Evolutionary conservation across 2,329 filamentous ascomycete genomes (phyloP).

Genomic region (Aaosphaeria arxii): DNA sequence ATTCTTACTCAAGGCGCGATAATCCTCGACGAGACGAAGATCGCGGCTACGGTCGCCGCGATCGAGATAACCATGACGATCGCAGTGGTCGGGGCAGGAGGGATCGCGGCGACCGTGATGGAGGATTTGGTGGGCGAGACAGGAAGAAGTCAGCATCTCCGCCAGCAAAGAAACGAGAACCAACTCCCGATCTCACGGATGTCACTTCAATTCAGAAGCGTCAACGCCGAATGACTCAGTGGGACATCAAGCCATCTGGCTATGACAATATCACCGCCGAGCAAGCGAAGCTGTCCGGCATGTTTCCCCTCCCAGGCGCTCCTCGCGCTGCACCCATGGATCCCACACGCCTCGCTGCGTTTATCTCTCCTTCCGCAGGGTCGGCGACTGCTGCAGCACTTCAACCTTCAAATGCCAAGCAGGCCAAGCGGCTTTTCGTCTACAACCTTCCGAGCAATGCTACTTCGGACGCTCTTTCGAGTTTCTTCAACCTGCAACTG

Average conservation of each 20-base stretch:
- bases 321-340: slow-evolving; percentile 95
- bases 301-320: slow-evolving; percentile 96
- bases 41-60: slow-evolving; percentile 29
- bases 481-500: slow-evolving; percentile 94
- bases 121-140: slow-evolving; percentile 41
- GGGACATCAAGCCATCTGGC: slow-evolving; percentile 98
- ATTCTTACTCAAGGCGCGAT: slow-evolving; percentile 44
- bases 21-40: slow-evolving; percentile 33
- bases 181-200: slow-evolving; percentile 90
- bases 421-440: slow-evolving; percentile 87
- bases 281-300: slow-evolving; percentile 95
- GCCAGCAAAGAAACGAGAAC: slow-evolving; percentile 85
- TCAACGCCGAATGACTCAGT: slow-evolving; percentile 92
- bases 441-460: slow-evolving; percentile 73
- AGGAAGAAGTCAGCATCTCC: slow-evolving; percentile 74
- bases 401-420: slow-evolving; percentile 88
- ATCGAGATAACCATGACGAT: slow-evolving; percentile 16
- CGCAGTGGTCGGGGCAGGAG: slow-evolving; percentile 48
- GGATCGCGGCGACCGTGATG: slow-evolving; percentile 35
- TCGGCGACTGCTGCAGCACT: slow-evolving; percentile 71
- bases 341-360: slow-evolving; percentile 86
- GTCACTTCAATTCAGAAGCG: slow-evolving; percentile 78
- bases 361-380: slow-evolving; percentile 85
- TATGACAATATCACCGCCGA: slow-evolving; percentile 98
- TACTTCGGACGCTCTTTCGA: slow-evolving; percentile 72